These are phyloP conservation scores for Fistulifera solaris DNA, from an alignment of 108 stramenopile genomes.

Conservation along the genomic window DNA sequence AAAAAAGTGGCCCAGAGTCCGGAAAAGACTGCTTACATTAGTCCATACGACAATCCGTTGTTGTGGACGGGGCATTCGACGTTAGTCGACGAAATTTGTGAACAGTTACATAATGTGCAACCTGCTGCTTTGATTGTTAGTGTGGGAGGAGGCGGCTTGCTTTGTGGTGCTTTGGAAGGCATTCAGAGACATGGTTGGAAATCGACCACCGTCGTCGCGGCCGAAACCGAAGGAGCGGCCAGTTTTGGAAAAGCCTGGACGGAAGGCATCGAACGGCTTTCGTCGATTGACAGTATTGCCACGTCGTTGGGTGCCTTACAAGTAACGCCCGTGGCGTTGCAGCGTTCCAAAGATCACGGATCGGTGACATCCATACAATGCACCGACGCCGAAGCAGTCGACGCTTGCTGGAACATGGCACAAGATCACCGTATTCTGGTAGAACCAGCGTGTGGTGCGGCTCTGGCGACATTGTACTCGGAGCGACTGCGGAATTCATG, in stretches of 20 bases:
- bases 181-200: slow-evolving; percentile 34
- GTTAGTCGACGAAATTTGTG: slow-evolving; percentile 72
- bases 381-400: slow-evolving; percentile 75
- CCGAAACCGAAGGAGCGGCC: slow-evolving; percentile 85
- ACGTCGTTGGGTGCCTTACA: slow-evolving; percentile 78
- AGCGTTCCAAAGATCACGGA: slow-evolving; percentile 32
- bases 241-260: slow-evolving; percentile 54
- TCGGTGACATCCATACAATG: slow-evolving; percentile 49
- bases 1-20: slow-evolving; percentile 28
- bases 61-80: slow-evolving; percentile 89
- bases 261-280: slow-evolving; percentile 31
- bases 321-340: slow-evolving; percentile 67
- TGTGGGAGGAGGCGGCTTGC: slow-evolving; percentile 87
- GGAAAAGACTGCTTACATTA: slow-evolving; percentile 33
- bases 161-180: slow-evolving; percentile 80
- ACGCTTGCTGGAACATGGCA: slow-evolving; percentile 67
- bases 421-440: slow-evolving; percentile 80
- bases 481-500: slow-evolving; percentile 41
- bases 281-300: slow-evolving; percentile 67
- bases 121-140: slow-evolving; percentile 65
- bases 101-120: slow-evolving; percentile 15
- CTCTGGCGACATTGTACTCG: slow-evolving; percentile 69
- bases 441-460: slow-evolving; percentile 90
- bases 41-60: slow-evolving; percentile 80
- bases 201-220: slow-evolving; percentile 54